A percentile compares a stretch with the other conserved stretches of the same genome.
Conservation (phyloP, 352 stramenopile species). For the Pilasporangium apinafurcum region DNA sequence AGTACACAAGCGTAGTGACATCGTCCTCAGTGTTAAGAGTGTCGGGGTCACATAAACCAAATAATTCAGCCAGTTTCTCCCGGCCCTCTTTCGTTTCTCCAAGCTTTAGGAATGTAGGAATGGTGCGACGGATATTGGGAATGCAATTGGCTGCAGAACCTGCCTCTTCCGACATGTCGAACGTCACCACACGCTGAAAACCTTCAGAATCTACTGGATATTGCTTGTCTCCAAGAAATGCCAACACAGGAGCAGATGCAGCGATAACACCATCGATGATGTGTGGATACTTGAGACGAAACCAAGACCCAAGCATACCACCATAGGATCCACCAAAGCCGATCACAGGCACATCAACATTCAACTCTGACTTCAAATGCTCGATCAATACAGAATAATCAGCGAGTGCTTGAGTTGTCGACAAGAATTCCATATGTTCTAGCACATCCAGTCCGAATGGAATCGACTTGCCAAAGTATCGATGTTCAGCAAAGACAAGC, state of each 20-base stretch:
- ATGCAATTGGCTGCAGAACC: constrained; percentile 28
- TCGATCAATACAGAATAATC: constrained; percentile 64
- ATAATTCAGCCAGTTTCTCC: constrained; percentile 11
- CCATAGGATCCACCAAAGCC: constrained; percentile 77
- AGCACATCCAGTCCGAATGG: constrained; percentile 36
- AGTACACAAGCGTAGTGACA: constrained; percentile 4
- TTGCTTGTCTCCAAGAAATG: constrained; percentile 36
- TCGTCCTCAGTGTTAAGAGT: constrained; percentile 14
- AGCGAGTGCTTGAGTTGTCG: constrained; percentile 75
- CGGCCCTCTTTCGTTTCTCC: constrained; percentile 11
- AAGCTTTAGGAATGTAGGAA: constrained; percentile 9
- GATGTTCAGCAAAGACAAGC: constrained; percentile 65
- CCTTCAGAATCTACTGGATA: constrained; percentile 29
- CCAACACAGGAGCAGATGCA: constrained; percentile 51
- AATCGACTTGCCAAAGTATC: constrained; percentile 64
- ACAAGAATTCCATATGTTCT: constrained; percentile 62
- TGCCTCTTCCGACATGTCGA: constrained; percentile 27
- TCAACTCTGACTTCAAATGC: constrained; percentile 35
- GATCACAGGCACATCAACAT: constrained; percentile 44
- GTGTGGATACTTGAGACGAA: constrained; percentile 71
- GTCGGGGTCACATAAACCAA: constrained; percentile 21
- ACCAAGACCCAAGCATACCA: constrained; percentile 70
- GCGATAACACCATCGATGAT: constrained; percentile 61
- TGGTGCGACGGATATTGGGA: constrained; percentile 19
- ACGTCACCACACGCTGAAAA: constrained; percentile 33